Evolutionary conservation across 768 basidiomycete genomes (phyloP), one percentile per base, ranked within the genome.

Genomic region (Nidula microcarpa): DNA sequence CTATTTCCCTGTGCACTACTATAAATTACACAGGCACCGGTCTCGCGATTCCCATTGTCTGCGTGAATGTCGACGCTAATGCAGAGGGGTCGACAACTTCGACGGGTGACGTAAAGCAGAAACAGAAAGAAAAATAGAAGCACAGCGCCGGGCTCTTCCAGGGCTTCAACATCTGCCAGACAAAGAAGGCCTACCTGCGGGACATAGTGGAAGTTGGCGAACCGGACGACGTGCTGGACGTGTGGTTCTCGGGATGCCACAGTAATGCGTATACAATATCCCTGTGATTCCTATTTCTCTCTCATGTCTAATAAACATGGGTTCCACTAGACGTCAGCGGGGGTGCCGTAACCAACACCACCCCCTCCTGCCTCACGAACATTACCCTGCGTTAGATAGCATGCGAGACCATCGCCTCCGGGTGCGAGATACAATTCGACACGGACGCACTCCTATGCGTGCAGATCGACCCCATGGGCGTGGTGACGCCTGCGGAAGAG

Each of bases 381-480:
- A 82, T 89, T 57, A 69, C 82, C 14, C 70, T 93, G 32, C 79
- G 81, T 23, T 93, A 90, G 90, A 90, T 93, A 89, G 74, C 91
- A 33, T 81, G 82, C 50, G 79, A 92, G 57, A 73, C 83, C 53
- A 72, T 82, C 17, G 60, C 65, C 9, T 74, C 87, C 10, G 65
- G 74, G n/a, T 83, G 85, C 58, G 84, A 80, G 5, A 75, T 91
- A 34, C 57, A 70, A 33, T 89, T 89, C 60, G 80, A 85, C 52
- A 52, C 60, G 3, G 69, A 60, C 2, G 80, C 78, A 13, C 74
- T 89, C 23, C 59, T 60, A 16, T 69, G 72, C 7, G 71, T 41
- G 3, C 50, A 51, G 14, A 45, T 47, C 14, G 53, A 58, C 36
- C 47, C 53, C 16, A 37, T 5, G 51, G 54, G 43, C 50, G 55